Conservation (phyloP, 2,329 filamentous ascomycete genomes). For the Beauveria medogensis region DNA sequence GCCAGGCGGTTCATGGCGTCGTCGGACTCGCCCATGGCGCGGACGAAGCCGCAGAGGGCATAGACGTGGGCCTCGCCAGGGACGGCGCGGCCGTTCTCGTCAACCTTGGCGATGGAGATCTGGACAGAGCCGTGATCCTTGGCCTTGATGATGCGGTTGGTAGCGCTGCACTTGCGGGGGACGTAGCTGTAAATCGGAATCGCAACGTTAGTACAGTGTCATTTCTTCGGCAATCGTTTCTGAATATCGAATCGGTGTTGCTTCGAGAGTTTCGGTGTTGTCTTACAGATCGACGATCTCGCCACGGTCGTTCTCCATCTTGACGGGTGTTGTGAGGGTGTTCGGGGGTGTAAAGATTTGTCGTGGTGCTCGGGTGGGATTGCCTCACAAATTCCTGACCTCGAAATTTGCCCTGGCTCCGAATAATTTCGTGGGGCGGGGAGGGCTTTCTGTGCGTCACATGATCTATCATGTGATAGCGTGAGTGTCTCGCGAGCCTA, state of each 20-base stretch:
- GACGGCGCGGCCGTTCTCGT: slow-evolving; percentile 92
- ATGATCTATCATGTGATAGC: slow-evolving; percentile 27
- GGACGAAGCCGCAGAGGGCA: slow-evolving; percentile 94
- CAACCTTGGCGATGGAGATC: slow-evolving; percentile 94
- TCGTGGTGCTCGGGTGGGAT: slow-evolving; percentile 23
- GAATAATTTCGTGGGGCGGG: slow-evolving; percentile 29
- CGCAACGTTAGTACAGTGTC: slow-evolving; percentile 19
- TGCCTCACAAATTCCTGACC: slow-evolving; percentile 18
- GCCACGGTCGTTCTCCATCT: slow-evolving; percentile 99
- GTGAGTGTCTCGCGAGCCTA: slow-evolving; percentile 23
- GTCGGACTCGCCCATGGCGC: slow-evolving; percentile 96
- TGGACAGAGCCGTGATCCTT: slow-evolving; percentile 99
- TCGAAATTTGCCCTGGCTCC: slow-evolving; percentile 26
- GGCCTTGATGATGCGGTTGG: slow-evolving; percentile 99
- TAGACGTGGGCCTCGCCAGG: slow-evolving; percentile 97
- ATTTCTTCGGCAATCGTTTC: slow-evolving; percentile 11
- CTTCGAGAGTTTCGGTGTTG: slow-evolving; percentile 9
- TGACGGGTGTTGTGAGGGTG: slow-evolving; percentile 37
- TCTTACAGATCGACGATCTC: slow-evolving; percentile 98
- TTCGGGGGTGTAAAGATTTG: slow-evolving; percentile 19
- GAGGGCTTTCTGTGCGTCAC: slow-evolving; percentile 29
- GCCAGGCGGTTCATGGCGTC: slow-evolving; percentile 92
- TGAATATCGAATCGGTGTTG: slow-evolving; percentile 3
- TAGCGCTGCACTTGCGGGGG: slow-evolving; percentile 97
- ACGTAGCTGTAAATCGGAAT: slow-evolving; percentile 61